Conservation (phyloP, 2,329 filamentous ascomycete genomes). For the Pestalotiopsis sp. region DNA sequence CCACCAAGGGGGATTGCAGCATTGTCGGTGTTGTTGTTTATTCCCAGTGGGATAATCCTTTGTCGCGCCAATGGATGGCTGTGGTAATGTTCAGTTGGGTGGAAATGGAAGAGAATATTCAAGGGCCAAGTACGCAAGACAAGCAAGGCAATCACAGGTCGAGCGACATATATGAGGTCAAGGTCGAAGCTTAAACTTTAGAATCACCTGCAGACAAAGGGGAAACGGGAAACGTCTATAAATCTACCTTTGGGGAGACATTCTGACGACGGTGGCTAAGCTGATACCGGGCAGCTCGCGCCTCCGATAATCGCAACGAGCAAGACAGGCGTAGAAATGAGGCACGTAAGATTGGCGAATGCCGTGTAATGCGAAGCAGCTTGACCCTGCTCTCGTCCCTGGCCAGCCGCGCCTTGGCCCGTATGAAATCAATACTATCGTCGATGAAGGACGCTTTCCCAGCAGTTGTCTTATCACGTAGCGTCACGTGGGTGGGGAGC, state of each 20-base stretch:
- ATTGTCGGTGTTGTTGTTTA: slow-evolving; percentile 1
- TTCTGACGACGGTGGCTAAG: slow-evolving; percentile 3
- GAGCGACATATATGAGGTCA: slow-evolving; percentile 5
- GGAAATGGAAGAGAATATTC: not conserved
- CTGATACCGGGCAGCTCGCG: not conserved
- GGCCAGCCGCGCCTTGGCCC: slow-evolving; percentile 14
- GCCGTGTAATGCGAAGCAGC: slow-evolving; percentile 3
- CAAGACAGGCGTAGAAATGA: not conserved
- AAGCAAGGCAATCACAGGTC: not conserved
- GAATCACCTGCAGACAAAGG: not conserved
- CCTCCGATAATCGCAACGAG: slow-evolving; percentile 12
- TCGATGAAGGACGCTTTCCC: slow-evolving; percentile 27
- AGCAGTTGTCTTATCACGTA: slow-evolving; percentile 28
- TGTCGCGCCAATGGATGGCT: not conserved
- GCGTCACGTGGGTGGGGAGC: slow-evolving; percentile 31
- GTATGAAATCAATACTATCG: slow-evolving; percentile 25
- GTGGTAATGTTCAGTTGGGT: not conserved
- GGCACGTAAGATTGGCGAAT: not conserved
- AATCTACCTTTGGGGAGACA: slow-evolving; percentile 5
- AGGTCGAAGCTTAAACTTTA: not conserved
- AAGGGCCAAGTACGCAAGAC: not conserved
- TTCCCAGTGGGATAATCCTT: not conserved
- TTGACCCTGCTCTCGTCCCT: not conserved
- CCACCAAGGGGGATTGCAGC: slow-evolving; percentile 11
- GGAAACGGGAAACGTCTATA: slow-evolving; percentile 6